Base-by-base conservation (phyloP, 2,329 filamentous ascomycete species). In the Calycina herbarum region DNA sequence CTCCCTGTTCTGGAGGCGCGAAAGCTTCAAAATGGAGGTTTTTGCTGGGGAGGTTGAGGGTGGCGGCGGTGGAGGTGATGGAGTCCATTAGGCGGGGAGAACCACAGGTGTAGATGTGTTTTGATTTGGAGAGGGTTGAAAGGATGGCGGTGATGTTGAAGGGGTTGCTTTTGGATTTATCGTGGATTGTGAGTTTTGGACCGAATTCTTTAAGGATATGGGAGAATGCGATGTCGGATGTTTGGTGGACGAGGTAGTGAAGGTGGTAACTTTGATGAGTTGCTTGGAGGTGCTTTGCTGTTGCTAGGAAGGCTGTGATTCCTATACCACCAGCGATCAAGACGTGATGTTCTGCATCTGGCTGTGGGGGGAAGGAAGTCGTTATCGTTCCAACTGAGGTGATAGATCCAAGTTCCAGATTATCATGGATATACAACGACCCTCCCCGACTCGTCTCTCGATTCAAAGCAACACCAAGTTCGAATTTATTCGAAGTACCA, bases 251-350 rank as follows among this genome's bases (percentile, higher is more conserved):
- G 0, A 83, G 86, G 67, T 87, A 89, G 75, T 90, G 87, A 51
- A 90, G 75, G 27, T 79, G 78, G 48, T 81, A 82, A 64, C 82
- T 81, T 40, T 40, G 38, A 5, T 40, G 13, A 4, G 38, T 40
- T 4, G 70, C 35, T n/a, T 76, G 72, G 66, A 81, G 80, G 0
- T 38, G 63, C 60, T 82, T 76, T 2, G 85, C 72, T 24, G 86
- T 77, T 0, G 79, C 71, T 11, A 90, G 72, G 68, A 90, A 90
- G 0, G 88, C 87, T 1, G 88, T 90, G 67, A 90, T 83, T 0
- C 88, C 88, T 33, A 90, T 86, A 0, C 88, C 88, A 11, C 85
- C 88, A 0, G 82, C 86, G 33, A 91, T 83, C 70, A 89, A 85
- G 51, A 90, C 79, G 68, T 89, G 87, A 60, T 83, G 79, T 68